A percentile compares a stretch with the other conserved stretches of the same genome.
These are phyloP conservation scores for Rhododendron ferrugineum DNA, from an alignment of 148 eudicot genomes.

Conservation along the genomic window DNA sequence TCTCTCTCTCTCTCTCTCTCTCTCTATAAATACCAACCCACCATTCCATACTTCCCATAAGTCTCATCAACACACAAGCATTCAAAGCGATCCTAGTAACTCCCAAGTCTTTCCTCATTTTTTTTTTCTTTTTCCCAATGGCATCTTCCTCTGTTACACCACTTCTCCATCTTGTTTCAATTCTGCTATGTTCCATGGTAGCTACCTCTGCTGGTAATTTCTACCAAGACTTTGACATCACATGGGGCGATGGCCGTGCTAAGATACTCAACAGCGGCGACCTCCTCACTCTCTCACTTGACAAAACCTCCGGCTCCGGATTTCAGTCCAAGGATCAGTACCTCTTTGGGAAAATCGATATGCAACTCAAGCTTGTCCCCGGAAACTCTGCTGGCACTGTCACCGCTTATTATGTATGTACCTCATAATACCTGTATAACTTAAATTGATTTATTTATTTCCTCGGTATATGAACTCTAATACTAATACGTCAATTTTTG, in stretches of 20 bases:
- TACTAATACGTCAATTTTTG: neutral
- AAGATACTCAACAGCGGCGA: constrained; percentile 26
- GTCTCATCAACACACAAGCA: neutral
- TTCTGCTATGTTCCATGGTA: neutral
- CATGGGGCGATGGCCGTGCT: constrained; percentile 38
- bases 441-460: neutral
- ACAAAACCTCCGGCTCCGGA: constrained; percentile 25
- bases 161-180: neutral
- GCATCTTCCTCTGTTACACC: constrained; percentile 1
- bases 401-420: constrained; percentile 29
- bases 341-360: constrained; percentile 31
- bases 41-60: neutral
- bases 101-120: too few relatives aligned
- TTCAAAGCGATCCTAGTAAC: neutral
- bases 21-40: neutral
- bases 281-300: constrained; percentile 26
- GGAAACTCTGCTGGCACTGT: constrained; percentile 43
- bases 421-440: neutral
- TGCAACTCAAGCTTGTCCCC: constrained; percentile 33
- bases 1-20: too few relatives aligned
- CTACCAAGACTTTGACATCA: constrained; percentile 21
- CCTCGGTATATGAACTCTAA: neutral
- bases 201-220: constrained; percentile 12
- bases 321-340: constrained; percentile 27
- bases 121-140: neutral